Conservation (phyloP, 2,329 filamentous ascomycete species). For the Cercospora nicotianae region DNA sequence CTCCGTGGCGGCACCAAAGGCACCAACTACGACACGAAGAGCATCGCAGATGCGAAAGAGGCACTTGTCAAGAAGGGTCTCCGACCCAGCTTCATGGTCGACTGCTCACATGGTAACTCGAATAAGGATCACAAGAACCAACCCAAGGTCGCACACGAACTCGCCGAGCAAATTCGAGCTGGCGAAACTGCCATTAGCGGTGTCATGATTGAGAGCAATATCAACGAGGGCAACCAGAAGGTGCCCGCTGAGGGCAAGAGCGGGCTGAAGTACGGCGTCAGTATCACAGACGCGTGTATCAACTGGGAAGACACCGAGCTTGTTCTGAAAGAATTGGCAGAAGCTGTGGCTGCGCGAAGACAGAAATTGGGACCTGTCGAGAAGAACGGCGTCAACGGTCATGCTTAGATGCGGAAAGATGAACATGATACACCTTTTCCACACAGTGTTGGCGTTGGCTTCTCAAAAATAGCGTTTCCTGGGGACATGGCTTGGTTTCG, state of each 20-base stretch:
- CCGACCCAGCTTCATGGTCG: conserved; percentile 80
- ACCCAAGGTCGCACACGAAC: conserved; percentile 78
- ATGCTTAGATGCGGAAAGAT: conserved; percentile 15
- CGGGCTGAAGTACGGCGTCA: conserved; percentile 88
- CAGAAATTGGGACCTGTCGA: conserved; percentile 45
- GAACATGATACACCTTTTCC: neutral
- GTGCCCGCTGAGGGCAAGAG: conserved; percentile 82
- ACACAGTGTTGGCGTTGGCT: neutral
- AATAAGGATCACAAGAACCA: conserved; percentile 94
- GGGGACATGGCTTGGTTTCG: neutral
- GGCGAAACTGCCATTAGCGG: conserved; percentile 90
- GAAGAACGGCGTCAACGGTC: conserved; percentile 29
- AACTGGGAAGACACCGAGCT: conserved; percentile 85
- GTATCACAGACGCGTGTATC: conserved; percentile 97
- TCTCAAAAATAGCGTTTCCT: neutral
- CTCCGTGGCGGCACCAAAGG: conserved; percentile 88
- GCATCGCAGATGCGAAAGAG: conserved; percentile 79
- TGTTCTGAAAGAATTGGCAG: conserved; percentile 74
- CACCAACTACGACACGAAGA: conserved; percentile 87
- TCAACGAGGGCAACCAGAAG: conserved; percentile 91
- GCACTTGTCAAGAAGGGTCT: conserved; percentile 74
- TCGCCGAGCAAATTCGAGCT: conserved; percentile 80
- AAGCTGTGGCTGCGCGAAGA: conserved; percentile 74
- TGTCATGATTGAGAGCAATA: conserved; percentile 98
- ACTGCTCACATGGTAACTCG: conserved; percentile 91